Evolutionary conservation across 345 rosid species (phyloP).

Genomic region (Adansonia digitata): DNA sequence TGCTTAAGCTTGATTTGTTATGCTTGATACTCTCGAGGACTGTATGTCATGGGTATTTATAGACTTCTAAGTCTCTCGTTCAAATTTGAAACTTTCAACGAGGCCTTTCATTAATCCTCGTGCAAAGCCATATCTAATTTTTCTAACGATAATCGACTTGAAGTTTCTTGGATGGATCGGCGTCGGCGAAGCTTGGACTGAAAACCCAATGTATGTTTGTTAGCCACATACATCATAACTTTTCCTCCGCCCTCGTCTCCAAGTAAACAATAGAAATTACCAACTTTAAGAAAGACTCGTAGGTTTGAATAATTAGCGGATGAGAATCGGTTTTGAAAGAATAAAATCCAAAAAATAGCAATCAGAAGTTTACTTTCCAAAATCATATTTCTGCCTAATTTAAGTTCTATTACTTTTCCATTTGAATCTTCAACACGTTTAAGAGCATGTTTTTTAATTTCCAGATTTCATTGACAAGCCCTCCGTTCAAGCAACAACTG

Average conservation of each 20-base stretch:
- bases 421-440: not conserved
- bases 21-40: not conserved
- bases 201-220: not conserved
- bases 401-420: not conserved
- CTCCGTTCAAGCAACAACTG: not conserved
- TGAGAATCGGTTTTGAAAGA: too few relatives aligned
- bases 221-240: not conserved
- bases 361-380: not conserved
- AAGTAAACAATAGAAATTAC: too few relatives aligned
- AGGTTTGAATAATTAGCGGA: too few relatives aligned
- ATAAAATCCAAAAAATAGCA: too few relatives aligned
- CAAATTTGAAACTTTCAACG: not conserved
- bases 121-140: too few relatives aligned
- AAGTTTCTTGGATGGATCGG: not conserved
- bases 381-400: too few relatives aligned
- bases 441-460: too few relatives aligned
- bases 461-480: not conserved
- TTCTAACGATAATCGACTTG: not conserved
- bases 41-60: conserved; percentile 3
- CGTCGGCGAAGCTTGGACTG: not conserved
- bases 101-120: not conserved
- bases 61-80: not conserved
- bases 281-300: not conserved
- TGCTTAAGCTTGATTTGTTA: not conserved
- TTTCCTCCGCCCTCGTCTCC: too few relatives aligned